These are phyloP conservation scores for Deuterostichococcus epilithicus DNA, from an alignment of 139 green algal genomes.

Conservation along the genomic window DNA sequence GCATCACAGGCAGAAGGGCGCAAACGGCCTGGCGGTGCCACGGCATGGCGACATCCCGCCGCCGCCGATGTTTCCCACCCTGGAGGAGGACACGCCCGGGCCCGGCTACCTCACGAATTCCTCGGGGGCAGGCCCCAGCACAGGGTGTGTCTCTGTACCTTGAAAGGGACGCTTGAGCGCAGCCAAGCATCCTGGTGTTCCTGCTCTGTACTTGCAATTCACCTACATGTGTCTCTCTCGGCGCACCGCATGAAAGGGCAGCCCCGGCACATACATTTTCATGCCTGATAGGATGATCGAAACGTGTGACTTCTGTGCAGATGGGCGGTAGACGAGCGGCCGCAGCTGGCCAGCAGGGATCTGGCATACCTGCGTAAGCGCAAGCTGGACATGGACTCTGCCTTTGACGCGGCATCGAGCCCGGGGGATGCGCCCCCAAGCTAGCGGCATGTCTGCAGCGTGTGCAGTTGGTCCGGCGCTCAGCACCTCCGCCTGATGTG, in stretches of 20 bases:
- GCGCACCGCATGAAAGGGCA: not conserved
- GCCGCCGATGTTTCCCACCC: not conserved
- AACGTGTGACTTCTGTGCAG: not conserved
- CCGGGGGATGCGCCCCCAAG: not conserved
- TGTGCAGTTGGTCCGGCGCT: no score
- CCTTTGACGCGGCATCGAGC: not conserved
- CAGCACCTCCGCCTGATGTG: no score
- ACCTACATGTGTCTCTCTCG: not conserved
- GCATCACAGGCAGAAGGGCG: not conserved
- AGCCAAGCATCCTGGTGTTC: slow-evolving; percentile 1
- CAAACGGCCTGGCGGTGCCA: not conserved
- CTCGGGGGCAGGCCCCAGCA: not conserved
- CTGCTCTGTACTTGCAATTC: slow-evolving; percentile 7
- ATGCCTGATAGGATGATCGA: no score
- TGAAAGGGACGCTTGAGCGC: no score
- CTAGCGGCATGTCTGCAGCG: no score
- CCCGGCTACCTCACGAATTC: not conserved
- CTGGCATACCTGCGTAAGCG: slow-evolving; percentile 1
- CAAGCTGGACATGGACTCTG: slow-evolving; percentile 1
- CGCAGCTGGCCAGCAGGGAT: slow-evolving; percentile 1
- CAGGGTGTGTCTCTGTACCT: not conserved
- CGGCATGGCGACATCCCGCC: not conserved
- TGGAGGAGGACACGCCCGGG: not conserved
- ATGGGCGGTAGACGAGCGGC: not conserved
- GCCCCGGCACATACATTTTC: no score